These are phyloP conservation scores for Pistacia integerrima DNA, from an alignment of 345 rosid genomes.

Conservation along the genomic window DNA sequence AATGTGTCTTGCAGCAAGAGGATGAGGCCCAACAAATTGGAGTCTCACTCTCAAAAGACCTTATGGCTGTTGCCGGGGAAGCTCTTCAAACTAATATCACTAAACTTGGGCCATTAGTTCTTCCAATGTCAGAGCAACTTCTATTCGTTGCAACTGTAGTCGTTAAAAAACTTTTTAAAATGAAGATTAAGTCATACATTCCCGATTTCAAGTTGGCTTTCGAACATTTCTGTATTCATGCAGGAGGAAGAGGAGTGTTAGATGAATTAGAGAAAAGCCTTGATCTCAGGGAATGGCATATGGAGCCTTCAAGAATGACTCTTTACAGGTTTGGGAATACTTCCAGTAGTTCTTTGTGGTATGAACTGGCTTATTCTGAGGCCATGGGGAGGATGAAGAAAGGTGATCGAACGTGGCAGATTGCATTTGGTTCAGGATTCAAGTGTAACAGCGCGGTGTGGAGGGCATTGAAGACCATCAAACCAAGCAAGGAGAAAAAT, in stretches of 20 bases:
- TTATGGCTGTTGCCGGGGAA: conserved; percentile 96
- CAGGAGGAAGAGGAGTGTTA: conserved; percentile 87
- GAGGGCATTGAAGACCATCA: conserved; percentile 45
- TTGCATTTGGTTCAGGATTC: conserved; percentile 78
- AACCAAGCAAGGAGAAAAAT: conserved; percentile 44
- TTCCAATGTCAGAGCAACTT: conserved; percentile 91
- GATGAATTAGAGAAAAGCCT: conserved; percentile 89
- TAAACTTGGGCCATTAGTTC: conserved; percentile 79
- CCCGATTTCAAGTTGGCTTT: conserved; percentile 88
- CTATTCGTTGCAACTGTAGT: conserved; percentile 67
- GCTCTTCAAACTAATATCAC: conserved; percentile 90
- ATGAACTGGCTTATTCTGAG: conserved; percentile 85
- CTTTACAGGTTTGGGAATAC: conserved; percentile 86
- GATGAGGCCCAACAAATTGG: conserved; percentile 61
- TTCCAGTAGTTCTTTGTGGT: conserved; percentile 91
- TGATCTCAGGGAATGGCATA: conserved; percentile 72
- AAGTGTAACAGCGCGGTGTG: conserved; percentile 75
- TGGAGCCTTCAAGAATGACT: conserved; percentile 98
- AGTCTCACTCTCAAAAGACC: conserved; percentile 81
- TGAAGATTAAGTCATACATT: conserved; percentile 74
- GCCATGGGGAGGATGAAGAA: conserved; percentile 80
- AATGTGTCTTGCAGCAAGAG: conserved; percentile 80
- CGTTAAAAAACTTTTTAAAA: conserved; percentile 64
- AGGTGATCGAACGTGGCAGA: conserved; percentile 86
- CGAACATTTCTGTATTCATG: conserved; percentile 88